A percentile compares a stretch with the other conserved stretches of the same genome.
These are phyloP conservation scores for Coemansia sp. DNA, from an alignment of 192 early-diverging fungal species.

Conservation along the genomic window DNA sequence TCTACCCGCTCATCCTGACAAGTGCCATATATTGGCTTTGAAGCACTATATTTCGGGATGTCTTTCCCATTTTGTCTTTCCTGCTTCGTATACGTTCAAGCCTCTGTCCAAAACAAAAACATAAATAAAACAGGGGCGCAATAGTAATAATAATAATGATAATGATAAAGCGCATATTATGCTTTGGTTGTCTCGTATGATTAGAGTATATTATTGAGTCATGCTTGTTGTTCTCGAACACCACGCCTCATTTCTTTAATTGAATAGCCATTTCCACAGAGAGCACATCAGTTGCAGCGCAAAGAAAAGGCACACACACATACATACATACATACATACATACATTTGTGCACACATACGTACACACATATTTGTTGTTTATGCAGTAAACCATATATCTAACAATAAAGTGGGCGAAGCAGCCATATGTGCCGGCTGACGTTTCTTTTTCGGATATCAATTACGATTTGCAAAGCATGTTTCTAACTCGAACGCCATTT, in stretches of 20 bases:
- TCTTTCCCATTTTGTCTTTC: background rate
- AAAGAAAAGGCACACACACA: too few relatives aligned
- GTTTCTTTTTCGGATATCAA: background rate
- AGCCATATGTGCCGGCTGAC: background rate
- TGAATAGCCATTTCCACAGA: background rate
- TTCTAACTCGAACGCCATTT: slow-evolving; percentile 5
- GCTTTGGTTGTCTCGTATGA: background rate
- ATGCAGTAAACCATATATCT: background rate
- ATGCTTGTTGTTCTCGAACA: background rate
- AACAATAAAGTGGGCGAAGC: background rate
- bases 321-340: background rate
- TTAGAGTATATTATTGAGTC: background rate
- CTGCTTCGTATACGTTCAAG: background rate
- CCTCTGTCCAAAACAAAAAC: too few relatives aligned
- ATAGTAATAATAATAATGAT: background rate
- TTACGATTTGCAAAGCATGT: slow-evolving; percentile 3
- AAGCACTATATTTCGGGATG: background rate
- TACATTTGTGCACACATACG: too few relatives aligned
- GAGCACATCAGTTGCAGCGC: background rate
- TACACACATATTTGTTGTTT: background rate
- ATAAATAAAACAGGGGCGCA: background rate
- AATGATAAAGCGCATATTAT: background rate
- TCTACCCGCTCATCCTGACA: background rate
- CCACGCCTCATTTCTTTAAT: background rate
- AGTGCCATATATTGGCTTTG: background rate